Evolutionary conservation across 768 basidiomycete species (phyloP).

Genomic region (Chalciporus pseudorubinellus): DNA sequence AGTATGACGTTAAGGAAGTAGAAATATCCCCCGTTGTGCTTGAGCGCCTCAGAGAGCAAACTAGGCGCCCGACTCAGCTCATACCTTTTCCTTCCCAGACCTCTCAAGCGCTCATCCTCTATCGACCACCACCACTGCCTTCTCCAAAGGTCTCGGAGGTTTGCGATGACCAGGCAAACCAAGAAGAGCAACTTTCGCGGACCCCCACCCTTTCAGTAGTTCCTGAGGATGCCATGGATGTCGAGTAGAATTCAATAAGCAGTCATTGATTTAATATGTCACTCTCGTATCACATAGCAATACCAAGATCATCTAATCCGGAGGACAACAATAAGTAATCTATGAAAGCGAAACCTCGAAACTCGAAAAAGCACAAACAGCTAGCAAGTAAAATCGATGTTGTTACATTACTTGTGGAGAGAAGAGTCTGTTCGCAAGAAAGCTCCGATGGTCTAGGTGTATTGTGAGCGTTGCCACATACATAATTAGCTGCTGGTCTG

Average conservation of each 20-base stretch:
- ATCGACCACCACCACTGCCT: conserved; percentile 39
- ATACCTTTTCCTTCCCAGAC: conserved; percentile 15
- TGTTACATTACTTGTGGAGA: conserved; percentile 10
- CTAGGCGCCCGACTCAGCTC: conserved; percentile 21
- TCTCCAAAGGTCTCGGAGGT: conserved; percentile 3
- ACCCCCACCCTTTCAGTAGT: background rate
- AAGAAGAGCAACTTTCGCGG: background rate
- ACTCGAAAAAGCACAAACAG: conserved; percentile 20
- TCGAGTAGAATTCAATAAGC: conserved; percentile 34
- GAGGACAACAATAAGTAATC: conserved; percentile 24
- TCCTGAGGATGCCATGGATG: conserved; percentile 49
- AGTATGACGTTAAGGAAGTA: conserved; percentile 26
- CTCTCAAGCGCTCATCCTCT: conserved; percentile 54
- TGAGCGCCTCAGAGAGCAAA: conserved; percentile 40
- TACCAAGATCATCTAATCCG: conserved; percentile 26
- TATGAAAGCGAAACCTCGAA: conserved; percentile 17
- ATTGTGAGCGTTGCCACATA: background rate
- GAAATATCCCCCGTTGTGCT: conserved; percentile 47
- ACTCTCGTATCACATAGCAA: conserved; percentile 15
- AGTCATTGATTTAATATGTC: background rate
- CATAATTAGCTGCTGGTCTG: conserved; percentile 29
- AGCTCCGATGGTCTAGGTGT: background rate
- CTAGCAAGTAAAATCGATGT: conserved; percentile 19
- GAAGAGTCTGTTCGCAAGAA: conserved; percentile 7
- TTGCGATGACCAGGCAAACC: conserved; percentile 4